Base-by-base conservation (phyloP, 2,329 filamentous ascomycete species). In the Colletotrichum sp. region DNA sequence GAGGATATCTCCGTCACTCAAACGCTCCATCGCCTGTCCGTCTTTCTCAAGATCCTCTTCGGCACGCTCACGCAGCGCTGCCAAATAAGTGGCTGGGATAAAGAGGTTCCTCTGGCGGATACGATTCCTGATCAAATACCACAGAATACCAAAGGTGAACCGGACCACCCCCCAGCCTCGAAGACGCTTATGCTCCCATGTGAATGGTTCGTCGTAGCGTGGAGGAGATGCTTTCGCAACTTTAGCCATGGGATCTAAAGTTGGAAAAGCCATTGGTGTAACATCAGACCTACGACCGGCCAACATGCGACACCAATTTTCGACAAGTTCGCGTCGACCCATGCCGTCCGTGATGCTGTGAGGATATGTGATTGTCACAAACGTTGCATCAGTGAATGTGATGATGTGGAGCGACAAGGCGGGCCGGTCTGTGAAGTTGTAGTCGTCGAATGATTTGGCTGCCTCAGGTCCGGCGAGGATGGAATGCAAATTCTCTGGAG, bases 351-450 rank as follows among this genome's bases (percentile, higher is more conserved):
- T 83, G 5, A 88, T 77, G 0, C 83, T 85, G 77, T 90, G 89
- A 5, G 85, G 83, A 78, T 83, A 88, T 1, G 80, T 80, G 1
- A 90, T 70, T 0, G 83, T 82, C 1, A 90, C 80, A 0, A 90
- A 78, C 0, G 89, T 90, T 1, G 86, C 85, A 71, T 91, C 85
- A 4, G 76, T 76, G 76, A 90, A 90, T 0, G 83, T 83, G 3
- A 85, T 83, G 58, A 90, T 80, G 71, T 88, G 86, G 5, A 90
- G 78, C 5, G 82, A 82, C 5, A 90, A 76, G 76, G 86, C 84
- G 1, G 88, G 87, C n/a, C 75, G 78, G 76, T 89, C 87, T 5
- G 77, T 73, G 64, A 79, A 76, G 15, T 86, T 66, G 75, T 84
- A 87, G 70, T 88, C 86, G 1, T 81, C 76, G 1, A 87, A 75